Conservation (phyloP, 1,139 yeast genomes). For the Blastobotrys raffinosifermentans region DNA sequence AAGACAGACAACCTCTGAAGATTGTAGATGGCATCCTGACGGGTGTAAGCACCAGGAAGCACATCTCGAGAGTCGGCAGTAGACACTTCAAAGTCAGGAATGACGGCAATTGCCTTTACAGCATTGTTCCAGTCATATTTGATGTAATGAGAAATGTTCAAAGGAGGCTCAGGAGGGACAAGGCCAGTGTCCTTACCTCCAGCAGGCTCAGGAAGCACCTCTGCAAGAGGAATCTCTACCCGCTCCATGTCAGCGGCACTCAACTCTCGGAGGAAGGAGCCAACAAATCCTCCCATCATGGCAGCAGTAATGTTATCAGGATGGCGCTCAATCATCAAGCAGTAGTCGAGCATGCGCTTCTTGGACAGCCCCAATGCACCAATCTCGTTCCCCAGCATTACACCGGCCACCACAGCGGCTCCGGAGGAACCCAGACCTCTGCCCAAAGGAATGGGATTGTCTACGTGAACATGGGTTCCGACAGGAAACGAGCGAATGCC, state of each 20-base stretch:
- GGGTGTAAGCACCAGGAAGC: conserved; percentile 72
- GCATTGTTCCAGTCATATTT: conserved; percentile 76
- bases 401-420: conserved; percentile 97
- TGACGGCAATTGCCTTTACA: conserved; percentile 82
- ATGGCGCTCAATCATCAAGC: conserved; percentile 94
- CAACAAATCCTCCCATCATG: conserved; percentile 98
- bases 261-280: conserved; percentile 82
- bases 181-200: conserved; percentile 61
- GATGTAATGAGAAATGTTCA: conserved; percentile 80
- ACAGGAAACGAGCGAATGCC: conserved; percentile 66
- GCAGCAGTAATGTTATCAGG: conserved; percentile 99
- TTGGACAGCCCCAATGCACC: conserved; percentile 69
- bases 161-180: conserved; percentile 78
- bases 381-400: conserved; percentile 79
- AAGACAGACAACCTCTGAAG: conserved; percentile 70
- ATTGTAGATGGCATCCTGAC: conserved; percentile 82
- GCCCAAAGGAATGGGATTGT: conserved; percentile 91
- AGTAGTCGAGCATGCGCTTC: conserved; percentile 83
- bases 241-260: conserved; percentile 62
- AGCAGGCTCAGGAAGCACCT: conserved; percentile 73
- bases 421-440: conserved; percentile 98
- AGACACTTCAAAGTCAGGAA: conserved; percentile 90
- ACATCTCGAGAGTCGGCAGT: conserved; percentile 90
- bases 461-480: conserved; percentile 78
- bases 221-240: conserved; percentile 77